A percentile compares a stretch with the other conserved stretches of the same genome.
Conservation (phyloP, 495 filamentous ascomycete genomes). For the Extremus antarcticus region DNA sequence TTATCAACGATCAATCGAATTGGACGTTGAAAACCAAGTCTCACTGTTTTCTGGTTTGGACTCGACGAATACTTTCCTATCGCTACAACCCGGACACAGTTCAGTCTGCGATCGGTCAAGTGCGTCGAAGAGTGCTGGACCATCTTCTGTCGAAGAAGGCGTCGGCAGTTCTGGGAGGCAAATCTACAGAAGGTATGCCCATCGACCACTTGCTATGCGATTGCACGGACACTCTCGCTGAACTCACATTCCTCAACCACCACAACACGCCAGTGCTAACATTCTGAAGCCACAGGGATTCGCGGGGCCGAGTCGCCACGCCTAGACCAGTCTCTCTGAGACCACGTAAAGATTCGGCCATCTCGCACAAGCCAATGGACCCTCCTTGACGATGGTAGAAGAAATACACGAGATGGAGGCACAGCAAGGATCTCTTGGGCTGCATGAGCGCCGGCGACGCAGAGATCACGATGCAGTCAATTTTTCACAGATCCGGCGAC, state of each 20-base stretch:
- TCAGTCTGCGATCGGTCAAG: too few relatives aligned
- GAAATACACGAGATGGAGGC: neutral
- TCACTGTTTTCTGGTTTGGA: neutral
- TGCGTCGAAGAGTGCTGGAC: too few relatives aligned
- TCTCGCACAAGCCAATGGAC: neutral
- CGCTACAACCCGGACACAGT: too few relatives aligned
- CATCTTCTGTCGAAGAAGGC: too few relatives aligned
- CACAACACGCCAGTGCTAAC: neutral
- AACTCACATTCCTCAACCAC: neutral
- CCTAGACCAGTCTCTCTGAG: neutral
- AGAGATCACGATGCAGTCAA: neutral
- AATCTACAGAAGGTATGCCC: too few relatives aligned
- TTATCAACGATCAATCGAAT: neutral
- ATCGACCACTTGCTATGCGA: too few relatives aligned
- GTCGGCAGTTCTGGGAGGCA: too few relatives aligned
- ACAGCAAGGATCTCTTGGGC: neutral
- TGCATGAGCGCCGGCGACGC: neutral
- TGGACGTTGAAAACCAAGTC: neutral
- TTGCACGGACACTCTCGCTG: neutral
- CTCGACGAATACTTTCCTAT: neutral
- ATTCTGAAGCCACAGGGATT: neutral
- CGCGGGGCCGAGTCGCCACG: neutral
- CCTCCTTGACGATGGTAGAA: neutral
- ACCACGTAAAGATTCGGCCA: neutral
- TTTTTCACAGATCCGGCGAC: conserved; percentile 2